These are phyloP conservation scores for Panaeolus papilionaceus DNA, from an alignment of 768 basidiomycete species.

Conservation along the genomic window DNA sequence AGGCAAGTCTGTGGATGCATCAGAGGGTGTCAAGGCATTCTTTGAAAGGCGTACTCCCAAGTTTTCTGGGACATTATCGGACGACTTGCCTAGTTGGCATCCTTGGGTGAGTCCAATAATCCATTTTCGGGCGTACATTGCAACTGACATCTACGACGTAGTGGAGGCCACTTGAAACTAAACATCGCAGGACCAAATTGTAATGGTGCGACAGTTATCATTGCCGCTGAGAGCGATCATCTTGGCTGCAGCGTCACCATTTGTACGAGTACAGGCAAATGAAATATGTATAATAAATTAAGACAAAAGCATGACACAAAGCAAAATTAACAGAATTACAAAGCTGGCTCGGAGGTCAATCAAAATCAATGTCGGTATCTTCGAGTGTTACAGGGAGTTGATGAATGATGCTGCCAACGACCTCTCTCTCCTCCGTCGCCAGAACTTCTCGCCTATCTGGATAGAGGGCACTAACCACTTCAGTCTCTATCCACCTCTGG, in stretches of 20 bases:
- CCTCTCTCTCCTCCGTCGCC: constrained; percentile 52
- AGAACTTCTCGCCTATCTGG: constrained; percentile 55
- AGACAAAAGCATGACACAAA: neutral
- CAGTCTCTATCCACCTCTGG: constrained; percentile 62
- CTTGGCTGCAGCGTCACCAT: neutral
- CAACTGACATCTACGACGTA: neutral
- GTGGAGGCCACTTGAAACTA: neutral
- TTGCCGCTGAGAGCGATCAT: neutral
- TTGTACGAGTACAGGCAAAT: neutral
- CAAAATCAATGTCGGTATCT: neutral
- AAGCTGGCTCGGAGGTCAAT: neutral
- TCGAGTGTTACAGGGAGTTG: constrained; percentile 17
- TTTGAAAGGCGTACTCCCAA: constrained; percentile 50
- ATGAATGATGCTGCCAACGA: constrained; percentile 46
- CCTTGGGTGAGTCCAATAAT: constrained; percentile 52
- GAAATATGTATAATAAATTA: neutral
- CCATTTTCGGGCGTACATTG: neutral
- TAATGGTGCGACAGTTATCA: neutral
- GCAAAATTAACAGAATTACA: neutral
- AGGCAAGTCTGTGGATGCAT: constrained; percentile 45
- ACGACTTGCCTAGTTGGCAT: constrained; percentile 47
- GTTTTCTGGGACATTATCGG: constrained; percentile 51
- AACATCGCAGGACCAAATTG: constrained; percentile 7
- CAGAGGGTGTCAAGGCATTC: constrained; percentile 56
- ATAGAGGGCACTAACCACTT: constrained; percentile 73